phyloP scores from a whole-genome alignment of 306 rosid species.

The Vigna radiata region DNA sequence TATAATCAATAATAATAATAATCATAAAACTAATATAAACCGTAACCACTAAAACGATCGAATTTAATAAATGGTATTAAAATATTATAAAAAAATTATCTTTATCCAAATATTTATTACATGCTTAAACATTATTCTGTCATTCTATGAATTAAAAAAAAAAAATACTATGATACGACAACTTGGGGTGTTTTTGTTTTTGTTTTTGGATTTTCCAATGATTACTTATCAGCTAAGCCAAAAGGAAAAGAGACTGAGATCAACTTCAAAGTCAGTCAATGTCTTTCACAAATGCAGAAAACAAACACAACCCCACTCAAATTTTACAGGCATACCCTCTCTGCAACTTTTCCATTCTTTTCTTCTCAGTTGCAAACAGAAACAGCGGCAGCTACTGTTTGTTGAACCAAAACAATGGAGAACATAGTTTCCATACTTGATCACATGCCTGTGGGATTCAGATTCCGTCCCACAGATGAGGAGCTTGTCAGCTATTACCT shows the following conservation, averaged over 20 bases:
- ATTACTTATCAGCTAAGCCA: slow-evolving; percentile 41
- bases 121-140: no score
- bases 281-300: slow-evolving; percentile 10
- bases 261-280: slow-evolving; percentile 28
- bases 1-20: no score
- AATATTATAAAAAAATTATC: no score
- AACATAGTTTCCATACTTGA: neutral
- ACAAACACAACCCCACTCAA: no score
- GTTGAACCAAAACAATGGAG: slow-evolving; percentile 34
- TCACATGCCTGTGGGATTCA: slow-evolving; percentile 54
- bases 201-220: neutral
- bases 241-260: neutral
- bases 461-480: slow-evolving; percentile 73
- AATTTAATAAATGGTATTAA: no score
- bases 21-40: no score
- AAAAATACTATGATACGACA: no score
- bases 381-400: neutral
- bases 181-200: neutral
- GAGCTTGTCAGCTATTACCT: slow-evolving; percentile 65
- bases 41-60: no score
- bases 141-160: no score
- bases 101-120: no score
- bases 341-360: neutral
- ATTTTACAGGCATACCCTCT: neutral
- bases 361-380: neutral